These are phyloP conservation scores for Cryomyces antarcticus DNA, from an alignment of 495 filamentous ascomycete genomes.

Conservation along the genomic window DNA sequence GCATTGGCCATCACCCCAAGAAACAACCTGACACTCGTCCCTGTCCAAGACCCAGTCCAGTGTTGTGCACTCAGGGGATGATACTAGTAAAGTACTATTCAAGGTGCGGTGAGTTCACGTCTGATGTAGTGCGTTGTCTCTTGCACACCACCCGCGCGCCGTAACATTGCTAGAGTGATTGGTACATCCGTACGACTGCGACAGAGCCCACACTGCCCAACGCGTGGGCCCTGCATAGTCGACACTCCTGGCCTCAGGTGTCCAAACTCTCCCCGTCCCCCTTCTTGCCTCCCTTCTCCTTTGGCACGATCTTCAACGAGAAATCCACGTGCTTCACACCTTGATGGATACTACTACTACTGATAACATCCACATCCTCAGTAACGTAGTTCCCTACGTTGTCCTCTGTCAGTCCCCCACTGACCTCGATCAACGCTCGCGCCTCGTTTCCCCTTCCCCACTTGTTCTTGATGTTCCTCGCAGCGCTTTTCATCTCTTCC, in stretches of 20 bases:
- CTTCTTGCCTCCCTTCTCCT: constrained; percentile 9
- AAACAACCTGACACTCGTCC: too few species aligned
- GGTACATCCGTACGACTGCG: too few species aligned
- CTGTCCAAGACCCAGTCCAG: too few species aligned
- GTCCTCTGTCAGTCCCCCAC: constrained; percentile 67
- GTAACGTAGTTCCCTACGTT: constrained; percentile 69
- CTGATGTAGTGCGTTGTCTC: too few species aligned
- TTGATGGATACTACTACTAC: constrained; percentile 91
- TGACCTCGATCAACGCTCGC: constrained; percentile 58
- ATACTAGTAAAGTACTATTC: too few species aligned
- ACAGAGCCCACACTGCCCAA: background rate
- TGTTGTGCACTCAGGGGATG: too few species aligned
- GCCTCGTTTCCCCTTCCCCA: constrained; percentile 9
- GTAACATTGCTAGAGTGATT: too few species aligned
- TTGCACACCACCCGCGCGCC: too few species aligned
- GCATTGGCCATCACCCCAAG: too few species aligned
- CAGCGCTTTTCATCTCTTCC: constrained; percentile 14
- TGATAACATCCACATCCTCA: constrained; percentile 83
- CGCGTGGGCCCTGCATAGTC: background rate
- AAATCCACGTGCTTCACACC: constrained; percentile 86
- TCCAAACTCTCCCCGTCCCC: constrained; percentile 9
- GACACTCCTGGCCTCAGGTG: background rate
- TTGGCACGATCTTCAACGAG: constrained; percentile 63
- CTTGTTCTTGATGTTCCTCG: too few species aligned
- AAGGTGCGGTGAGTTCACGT: too few species aligned